These are phyloP conservation scores for Gentiana dahurica DNA, from an alignment of 257 asterid genomes.

Conservation along the genomic window DNA sequence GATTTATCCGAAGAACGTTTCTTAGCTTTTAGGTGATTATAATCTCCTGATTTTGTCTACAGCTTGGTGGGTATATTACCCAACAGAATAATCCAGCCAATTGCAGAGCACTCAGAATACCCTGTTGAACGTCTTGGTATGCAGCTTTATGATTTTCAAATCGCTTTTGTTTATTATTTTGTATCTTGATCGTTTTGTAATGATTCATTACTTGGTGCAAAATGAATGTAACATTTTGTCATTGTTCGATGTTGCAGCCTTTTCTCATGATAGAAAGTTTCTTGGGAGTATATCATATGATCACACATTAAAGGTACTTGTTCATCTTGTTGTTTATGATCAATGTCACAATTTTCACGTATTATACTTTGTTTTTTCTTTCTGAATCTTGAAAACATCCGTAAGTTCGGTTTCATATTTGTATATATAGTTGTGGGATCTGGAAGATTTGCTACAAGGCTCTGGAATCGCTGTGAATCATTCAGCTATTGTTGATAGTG, in stretches of 20 bases:
- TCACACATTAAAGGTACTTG: constrained; percentile 48
- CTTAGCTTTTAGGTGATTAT: constrained; percentile 8
- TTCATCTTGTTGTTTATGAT: constrained; percentile 5
- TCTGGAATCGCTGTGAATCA: constrained; percentile 29
- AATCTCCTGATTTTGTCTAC: constrained; percentile 14
- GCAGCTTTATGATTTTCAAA: too few relatives aligned
- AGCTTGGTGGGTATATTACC: constrained; percentile 87
- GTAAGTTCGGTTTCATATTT: background rate
- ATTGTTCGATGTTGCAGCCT: constrained; percentile 40
- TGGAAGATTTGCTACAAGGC: constrained; percentile 62
- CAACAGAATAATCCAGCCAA: constrained; percentile 84
- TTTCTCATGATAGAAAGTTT: constrained; percentile 74
- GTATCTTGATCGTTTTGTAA: too few relatives aligned
- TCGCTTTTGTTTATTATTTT: too few relatives aligned
- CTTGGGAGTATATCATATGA: constrained; percentile 97
- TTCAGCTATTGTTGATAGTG: constrained; percentile 41
- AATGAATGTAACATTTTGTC: constrained; percentile 1
- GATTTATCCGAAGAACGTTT: background rate
- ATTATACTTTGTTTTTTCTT: background rate
- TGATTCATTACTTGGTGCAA: background rate
- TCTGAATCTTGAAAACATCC: background rate
- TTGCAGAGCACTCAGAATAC: constrained; percentile 81
- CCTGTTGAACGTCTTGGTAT: constrained; percentile 92
- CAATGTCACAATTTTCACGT: background rate
- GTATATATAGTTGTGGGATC: constrained; percentile 51